phyloP scores from a whole-genome alignment of 306 rosid genomes.

The Erythrophleum fordii region DNA sequence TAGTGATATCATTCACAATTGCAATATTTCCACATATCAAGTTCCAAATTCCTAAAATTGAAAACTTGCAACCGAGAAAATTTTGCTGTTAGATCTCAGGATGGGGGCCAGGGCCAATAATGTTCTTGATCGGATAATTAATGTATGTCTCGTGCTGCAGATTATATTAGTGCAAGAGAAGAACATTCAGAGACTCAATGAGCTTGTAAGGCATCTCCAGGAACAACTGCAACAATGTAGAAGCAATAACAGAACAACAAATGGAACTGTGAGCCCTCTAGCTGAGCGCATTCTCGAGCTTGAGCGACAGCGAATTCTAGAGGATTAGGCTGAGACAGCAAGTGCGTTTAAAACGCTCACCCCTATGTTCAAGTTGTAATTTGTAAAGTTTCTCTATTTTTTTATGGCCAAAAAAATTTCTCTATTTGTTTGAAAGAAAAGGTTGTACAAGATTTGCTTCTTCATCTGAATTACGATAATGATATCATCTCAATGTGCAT shows the following conservation, averaged over 20 bases:
- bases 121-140: not conserved
- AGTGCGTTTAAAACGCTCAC: not conserved
- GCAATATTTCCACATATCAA: not conserved
- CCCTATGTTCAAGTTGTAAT: conserved; percentile 25
- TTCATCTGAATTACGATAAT: not conserved
- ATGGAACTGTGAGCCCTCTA: conserved; percentile 44
- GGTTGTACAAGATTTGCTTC: conserved; percentile 10
- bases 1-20: not conserved
- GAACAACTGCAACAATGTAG: conserved; percentile 64
- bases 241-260: conserved; percentile 45
- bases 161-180: conserved; percentile 78
- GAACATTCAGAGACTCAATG: conserved; percentile 67
- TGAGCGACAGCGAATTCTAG: conserved; percentile 48
- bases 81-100: not conserved
- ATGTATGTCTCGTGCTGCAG: conserved; percentile 44
- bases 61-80: not conserved
- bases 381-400: conserved; percentile 18
- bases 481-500: not conserved
- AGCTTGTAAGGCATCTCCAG: conserved; percentile 65
- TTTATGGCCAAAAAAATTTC: not conserved
- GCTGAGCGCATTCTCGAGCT: conserved; percentile 50
- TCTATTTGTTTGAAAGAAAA: conserved; percentile 26
- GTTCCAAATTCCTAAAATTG: not conserved
- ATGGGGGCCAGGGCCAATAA: not conserved
- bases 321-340: conserved; percentile 47